A percentile compares a stretch with the other conserved stretches of the same genome.
Conservation (phyloP, 2,329 filamentous ascomycete species). For the Sphaerulina musiva region DNA sequence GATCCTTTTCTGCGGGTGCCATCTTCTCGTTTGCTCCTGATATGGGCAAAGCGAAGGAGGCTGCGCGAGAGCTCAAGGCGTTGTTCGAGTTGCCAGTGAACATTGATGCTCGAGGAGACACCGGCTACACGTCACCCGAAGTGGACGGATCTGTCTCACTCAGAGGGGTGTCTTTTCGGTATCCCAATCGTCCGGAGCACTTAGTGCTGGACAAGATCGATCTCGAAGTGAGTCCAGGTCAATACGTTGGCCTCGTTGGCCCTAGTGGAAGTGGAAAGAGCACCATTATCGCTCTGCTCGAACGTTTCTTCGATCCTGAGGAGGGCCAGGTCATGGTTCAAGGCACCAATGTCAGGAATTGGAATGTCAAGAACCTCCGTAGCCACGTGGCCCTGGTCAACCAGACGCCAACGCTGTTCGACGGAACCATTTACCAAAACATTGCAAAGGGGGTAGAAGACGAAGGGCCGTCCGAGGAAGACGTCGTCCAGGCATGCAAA, state of each 20-base stretch:
- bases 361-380: conserved; percentile 37
- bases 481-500: too few species aligned
- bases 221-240: conserved; percentile 31
- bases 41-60: conserved; percentile 57
- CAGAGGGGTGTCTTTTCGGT: conserved; percentile 56
- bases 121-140: not conserved
- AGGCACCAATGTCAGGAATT: conserved; percentile 32
- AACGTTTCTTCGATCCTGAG: conserved; percentile 54
- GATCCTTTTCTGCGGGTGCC: conserved; percentile 65
- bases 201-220: conserved; percentile 45
- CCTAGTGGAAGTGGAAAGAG: conserved; percentile 37
- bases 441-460: conserved; percentile 12
- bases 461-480: too few species aligned
- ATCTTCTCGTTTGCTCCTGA: conserved; percentile 70
- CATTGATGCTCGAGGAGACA: not conserved
- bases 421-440: conserved; percentile 40
- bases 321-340: conserved; percentile 57
- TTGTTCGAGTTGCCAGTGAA: conserved; percentile 29
- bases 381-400: conserved; percentile 39
- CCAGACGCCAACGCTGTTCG: conserved; percentile 44
- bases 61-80: conserved; percentile 51
- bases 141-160: conserved; percentile 35
- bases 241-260: conserved; percentile 38
- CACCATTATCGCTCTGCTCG: conserved; percentile 36
- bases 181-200: conserved; percentile 55